Evolutionary conservation across 345 rosid genomes (phyloP).

Genomic region (Durio zibethinus): DNA sequence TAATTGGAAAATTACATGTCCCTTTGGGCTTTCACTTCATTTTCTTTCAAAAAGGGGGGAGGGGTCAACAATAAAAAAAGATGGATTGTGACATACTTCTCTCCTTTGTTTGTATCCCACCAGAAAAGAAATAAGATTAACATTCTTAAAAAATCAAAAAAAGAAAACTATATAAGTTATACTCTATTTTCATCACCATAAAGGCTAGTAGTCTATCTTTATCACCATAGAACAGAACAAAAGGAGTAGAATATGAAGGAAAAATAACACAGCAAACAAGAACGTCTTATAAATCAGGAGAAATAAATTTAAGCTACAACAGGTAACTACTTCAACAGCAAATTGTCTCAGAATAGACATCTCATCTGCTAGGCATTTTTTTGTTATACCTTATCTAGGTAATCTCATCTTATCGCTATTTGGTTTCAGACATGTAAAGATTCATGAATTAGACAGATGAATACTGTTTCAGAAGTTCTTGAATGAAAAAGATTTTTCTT

Average conservation of each 20-base stretch:
- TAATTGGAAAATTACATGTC: background rate
- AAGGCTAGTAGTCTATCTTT: background rate
- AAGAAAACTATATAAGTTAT: background rate
- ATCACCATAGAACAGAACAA: background rate
- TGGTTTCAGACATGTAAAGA: background rate
- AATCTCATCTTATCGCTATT: background rate
- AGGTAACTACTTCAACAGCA: background rate
- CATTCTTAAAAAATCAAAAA: no score
- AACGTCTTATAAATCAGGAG: background rate
- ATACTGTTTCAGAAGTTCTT: background rate
- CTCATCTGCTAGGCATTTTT: background rate
- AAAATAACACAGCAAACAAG: background rate
- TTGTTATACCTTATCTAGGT: background rate
- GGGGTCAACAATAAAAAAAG: background rate
- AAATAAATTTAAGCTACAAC: background rate
- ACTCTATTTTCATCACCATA: background rate
- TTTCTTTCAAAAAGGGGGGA: background rate
- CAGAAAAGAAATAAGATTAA: background rate
- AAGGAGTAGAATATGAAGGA: background rate
- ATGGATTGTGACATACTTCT: background rate
- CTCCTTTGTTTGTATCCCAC: background rate
- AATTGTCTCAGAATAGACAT: background rate
- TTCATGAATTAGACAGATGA: background rate
- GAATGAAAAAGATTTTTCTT: background rate
- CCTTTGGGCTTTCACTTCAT: background rate